A percentile compares a stretch with the other conserved stretches of the same genome.
Conservation (phyloP, 495 filamentous ascomycete species). For the Hypoxylon subgilvum region DNA sequence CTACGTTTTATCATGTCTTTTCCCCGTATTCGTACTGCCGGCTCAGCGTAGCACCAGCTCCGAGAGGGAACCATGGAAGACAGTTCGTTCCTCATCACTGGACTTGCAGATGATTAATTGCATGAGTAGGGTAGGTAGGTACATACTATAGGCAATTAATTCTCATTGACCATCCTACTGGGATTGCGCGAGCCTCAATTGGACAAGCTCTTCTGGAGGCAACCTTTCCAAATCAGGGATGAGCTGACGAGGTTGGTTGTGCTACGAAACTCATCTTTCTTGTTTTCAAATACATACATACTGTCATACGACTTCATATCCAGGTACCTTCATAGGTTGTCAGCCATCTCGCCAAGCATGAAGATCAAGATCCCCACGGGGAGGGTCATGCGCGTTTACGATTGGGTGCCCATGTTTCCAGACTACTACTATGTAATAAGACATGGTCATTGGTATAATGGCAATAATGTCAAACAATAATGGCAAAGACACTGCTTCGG, state of each 20-base stretch:
- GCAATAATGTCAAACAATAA: no score
- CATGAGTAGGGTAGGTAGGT: background rate
- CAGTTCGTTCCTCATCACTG: slow-evolving; percentile 1
- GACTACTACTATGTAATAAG: background rate
- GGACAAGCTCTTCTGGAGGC: background rate
- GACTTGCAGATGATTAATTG: background rate
- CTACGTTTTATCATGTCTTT: no score
- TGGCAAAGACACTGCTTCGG: background rate
- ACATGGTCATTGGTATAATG: background rate
- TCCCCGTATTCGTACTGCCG: slow-evolving; percentile 25
- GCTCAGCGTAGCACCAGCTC: slow-evolving; percentile 7
- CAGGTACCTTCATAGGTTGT: background rate
- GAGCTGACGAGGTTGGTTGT: slow-evolving; percentile 2
- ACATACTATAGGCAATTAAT: background rate
- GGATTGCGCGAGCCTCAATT: slow-evolving; percentile 13
- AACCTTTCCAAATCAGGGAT: slow-evolving; percentile 6
- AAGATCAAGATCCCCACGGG: slow-evolving; percentile 29
- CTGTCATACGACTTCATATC: no score
- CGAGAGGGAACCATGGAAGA: slow-evolving; percentile 14
- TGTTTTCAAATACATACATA: no score
- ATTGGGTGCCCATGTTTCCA: slow-evolving; percentile 12
- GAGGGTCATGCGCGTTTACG: slow-evolving; percentile 14
- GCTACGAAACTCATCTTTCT: no score
- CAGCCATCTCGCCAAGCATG: slow-evolving; percentile 26
- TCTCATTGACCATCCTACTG: slow-evolving; percentile 23